Evolutionary conservation across 2,329 filamentous ascomycete genomes (phyloP), one percentile per base, ranked within the genome.

Genomic region (Xylaria sp.): DNA sequence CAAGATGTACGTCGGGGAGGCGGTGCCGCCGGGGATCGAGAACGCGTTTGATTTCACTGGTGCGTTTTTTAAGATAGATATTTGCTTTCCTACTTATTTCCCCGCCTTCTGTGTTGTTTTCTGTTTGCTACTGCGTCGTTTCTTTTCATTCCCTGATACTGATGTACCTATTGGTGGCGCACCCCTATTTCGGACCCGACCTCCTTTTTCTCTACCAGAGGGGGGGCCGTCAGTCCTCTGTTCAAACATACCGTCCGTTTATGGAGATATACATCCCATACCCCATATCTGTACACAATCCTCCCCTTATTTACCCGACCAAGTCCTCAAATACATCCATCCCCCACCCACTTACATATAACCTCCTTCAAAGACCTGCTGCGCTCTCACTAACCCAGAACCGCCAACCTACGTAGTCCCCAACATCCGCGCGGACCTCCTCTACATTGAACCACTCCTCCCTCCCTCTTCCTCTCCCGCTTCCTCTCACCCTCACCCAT

Each of bases 31-130:
- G n/a, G 46, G 45, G 20, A 43, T 62, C 44, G 38, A 46, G 26
- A 43, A n/a, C 6, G 53, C 53, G n/a, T 51, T 61, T 26, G 50
- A 63, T 48, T 51, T 57, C 40, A 58, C 58, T 2, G 42, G 60
- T 60, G 22, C 18, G 54, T 34, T 18, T 49, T 34, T 39, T n/a
- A n/a, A 13, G 4, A 7, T 34, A 34, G 11, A 34, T 34, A 34
- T 13, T 34, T 34, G 9, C 5, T 9, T 13, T 13, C 29, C 29
- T 34, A n/a, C n/a, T n/a, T n/a, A n/a, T 7, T 21, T 41, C 22
- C 24, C 41, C 24, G 40, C 18, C n/a, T 21, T 43, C 19, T 43
- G 16, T 40, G 18, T 47, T n/a, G 22, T 44, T 17, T 21, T 21
- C 26, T 13, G 8, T 45, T 11, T 21, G 29, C n/a, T 48, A 18